Evolutionary conservation across 2,329 filamentous ascomycete genomes (phyloP).

Genomic region (Stenocarpella maydis): DNA sequence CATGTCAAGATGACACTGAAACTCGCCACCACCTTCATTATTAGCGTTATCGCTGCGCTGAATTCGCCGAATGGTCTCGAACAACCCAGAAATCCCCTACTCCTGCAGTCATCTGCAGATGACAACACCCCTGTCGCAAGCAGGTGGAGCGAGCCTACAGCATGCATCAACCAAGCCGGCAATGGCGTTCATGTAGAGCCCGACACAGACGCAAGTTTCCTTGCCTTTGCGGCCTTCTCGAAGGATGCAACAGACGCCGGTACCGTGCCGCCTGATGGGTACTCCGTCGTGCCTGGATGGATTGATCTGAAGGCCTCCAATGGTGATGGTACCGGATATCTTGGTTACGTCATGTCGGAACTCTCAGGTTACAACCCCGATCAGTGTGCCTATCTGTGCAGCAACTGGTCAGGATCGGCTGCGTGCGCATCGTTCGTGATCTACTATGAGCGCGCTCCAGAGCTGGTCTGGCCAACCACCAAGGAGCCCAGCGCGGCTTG

Average conservation of each 20-base stretch:
- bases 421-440: constrained; percentile 36
- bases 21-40: not conserved
- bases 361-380: constrained; percentile 29
- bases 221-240: constrained; percentile 17
- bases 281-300: constrained; percentile 30
- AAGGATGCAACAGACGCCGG: constrained; percentile 10
- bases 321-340: constrained; percentile 28
- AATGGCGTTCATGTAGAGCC: constrained; percentile 33
- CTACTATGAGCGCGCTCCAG: constrained; percentile 36
- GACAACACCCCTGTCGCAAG: not conserved
- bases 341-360: constrained; percentile 32
- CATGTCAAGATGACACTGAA: not conserved
- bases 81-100: not conserved
- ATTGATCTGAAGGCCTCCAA: constrained; percentile 30
- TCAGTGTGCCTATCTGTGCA: constrained; percentile 34
- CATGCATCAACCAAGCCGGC: constrained; percentile 31
- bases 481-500: constrained; percentile 32
- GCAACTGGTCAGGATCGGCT: constrained; percentile 13
- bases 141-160: not conserved
- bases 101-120: not conserved
- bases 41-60: constrained; percentile 17
- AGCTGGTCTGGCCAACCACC: constrained; percentile 33
- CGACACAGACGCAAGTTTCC: constrained; percentile 29
- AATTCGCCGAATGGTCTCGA: not conserved
- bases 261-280: constrained; percentile 26